Conservation (phyloP, 2,329 filamentous ascomycete species). For the Paracorniculantispora psalliotae region DNA sequence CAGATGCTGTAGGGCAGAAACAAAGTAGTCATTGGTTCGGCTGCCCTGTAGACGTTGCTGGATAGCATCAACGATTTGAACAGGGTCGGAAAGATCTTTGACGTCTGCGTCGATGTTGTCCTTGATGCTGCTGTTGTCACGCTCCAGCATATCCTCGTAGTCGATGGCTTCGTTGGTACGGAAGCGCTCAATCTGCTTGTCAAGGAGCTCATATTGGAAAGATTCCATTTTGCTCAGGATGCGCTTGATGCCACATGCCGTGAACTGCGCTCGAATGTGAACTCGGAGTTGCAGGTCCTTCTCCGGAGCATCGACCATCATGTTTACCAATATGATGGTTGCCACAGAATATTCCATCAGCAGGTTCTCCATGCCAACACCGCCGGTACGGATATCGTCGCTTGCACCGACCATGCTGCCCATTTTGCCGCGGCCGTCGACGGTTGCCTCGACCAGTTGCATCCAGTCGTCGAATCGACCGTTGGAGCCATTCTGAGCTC, state of each 20-base stretch:
- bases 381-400: constrained; percentile 91
- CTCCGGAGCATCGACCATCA: constrained; percentile 88
- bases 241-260: constrained; percentile 89
- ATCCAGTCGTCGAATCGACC: constrained; percentile 98
- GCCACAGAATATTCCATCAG: constrained; percentile 98
- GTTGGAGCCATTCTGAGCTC: constrained; percentile 82
- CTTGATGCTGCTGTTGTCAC: constrained; percentile 84
- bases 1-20: constrained; percentile 91
- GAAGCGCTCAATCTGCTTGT: constrained; percentile 96
- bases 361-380: constrained; percentile 97
- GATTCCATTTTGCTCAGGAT: constrained; percentile 95
- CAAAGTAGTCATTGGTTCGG: constrained; percentile 88
- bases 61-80: constrained; percentile 92
- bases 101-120: constrained; percentile 80
- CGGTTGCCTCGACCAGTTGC: constrained; percentile 93
- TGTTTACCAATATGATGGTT: constrained; percentile 91
- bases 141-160: constrained; percentile 93
- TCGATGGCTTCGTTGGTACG: constrained; percentile 93
- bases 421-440: constrained; percentile 98
- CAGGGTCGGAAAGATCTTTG: constrained; percentile 87
- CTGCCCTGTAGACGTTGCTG: constrained; percentile 77
- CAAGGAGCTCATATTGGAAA: constrained; percentile 96
- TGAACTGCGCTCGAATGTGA: constrained; percentile 94
- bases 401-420: constrained; percentile 94
- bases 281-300: constrained; percentile 85